A percentile compares a stretch with the other conserved stretches of the same genome.
phyloP scores from a whole-genome alignment of 1,139 yeast species.

The Pichia terricola region DNA sequence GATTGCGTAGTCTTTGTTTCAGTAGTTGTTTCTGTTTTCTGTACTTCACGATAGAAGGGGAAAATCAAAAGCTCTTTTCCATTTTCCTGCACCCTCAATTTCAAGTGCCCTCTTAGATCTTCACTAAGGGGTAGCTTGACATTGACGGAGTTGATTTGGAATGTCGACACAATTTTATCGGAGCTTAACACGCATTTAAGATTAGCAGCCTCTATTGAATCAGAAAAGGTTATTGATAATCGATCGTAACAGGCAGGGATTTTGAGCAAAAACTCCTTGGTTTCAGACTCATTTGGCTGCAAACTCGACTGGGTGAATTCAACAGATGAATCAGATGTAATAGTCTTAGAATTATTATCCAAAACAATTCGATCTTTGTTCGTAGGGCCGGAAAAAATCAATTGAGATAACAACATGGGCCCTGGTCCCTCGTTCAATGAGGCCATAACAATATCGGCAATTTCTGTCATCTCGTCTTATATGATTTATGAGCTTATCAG shows the following conservation, averaged over 20 bases:
- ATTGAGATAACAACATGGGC: not conserved
- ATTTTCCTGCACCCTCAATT: no score
- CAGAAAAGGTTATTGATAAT: not conserved
- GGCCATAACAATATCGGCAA: no score
- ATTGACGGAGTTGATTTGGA: not conserved
- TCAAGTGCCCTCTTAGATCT: no score
- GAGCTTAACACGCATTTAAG: conserved; percentile 4
- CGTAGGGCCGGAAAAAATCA: conserved; percentile 4
- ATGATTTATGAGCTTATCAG: no score
- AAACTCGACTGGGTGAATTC: not conserved
- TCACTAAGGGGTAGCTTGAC: conserved; percentile 5
- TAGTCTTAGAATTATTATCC: not conserved
- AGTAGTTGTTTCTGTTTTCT: no score
- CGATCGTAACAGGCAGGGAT: conserved; percentile 4
- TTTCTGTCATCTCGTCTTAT: no score
- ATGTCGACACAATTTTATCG: conserved; percentile 1
- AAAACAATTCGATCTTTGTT: conserved; percentile 3
- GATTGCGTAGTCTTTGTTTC: not conserved
- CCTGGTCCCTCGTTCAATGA: no score
- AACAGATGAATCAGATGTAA: not conserved
- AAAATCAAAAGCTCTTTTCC: not conserved
- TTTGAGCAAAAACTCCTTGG: not conserved
- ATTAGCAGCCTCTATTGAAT: not conserved
- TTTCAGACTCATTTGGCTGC: not conserved
- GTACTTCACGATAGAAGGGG: not conserved